Base-by-base conservation (phyloP, 1,139 yeast genomes). In the Pneumocystis murina region DNA sequence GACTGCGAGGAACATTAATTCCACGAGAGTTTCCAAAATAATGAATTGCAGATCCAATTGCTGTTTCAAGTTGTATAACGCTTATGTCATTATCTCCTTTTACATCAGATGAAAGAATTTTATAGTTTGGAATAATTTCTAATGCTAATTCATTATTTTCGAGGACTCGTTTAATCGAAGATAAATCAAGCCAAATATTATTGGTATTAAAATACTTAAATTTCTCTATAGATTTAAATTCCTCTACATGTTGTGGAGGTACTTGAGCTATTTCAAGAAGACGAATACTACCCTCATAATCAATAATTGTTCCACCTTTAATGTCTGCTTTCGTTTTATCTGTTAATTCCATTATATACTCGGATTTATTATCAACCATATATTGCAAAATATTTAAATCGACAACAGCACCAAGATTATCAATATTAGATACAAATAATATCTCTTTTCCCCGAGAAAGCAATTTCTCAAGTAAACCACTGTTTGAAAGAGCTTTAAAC, bases 271-370 rank as follows among this genome's bases (percentile, higher is more conserved):
- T 92, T 78, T 92, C 98, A 72, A 92, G 82, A 73, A 92, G 82
- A 77, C 97, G 85, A 67, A 92, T 96, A 73, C 86, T 85, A 67
- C 97, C 97, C 71, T 90, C 94, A 76, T 94, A 92, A 77, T 89
- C 90, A 75, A 92, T 91, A 75, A 92, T 83, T 70, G 98, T 92
- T 80, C 98, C 98, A 80, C 98, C 98, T 79, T 92, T 92, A 73
- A 92, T 98, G 76, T 92, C 98, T 61, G 98, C 98, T 77, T 98
- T 86, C 64, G 98, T 92, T 80, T 92, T 92, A 78, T 92, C 96
- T 66, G 98, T 94, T 75, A 92, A 83, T 78, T 92, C 98, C 98
- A 92, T 92, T 72, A 92, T 85, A 76, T 91, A 92, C 78, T 94
- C 97, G 65, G 96, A 84, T 64, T 86, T 86, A 61, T 95, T 83